Conservation (phyloP, 306 rosid species). For the Cucumis sativus region DNA sequence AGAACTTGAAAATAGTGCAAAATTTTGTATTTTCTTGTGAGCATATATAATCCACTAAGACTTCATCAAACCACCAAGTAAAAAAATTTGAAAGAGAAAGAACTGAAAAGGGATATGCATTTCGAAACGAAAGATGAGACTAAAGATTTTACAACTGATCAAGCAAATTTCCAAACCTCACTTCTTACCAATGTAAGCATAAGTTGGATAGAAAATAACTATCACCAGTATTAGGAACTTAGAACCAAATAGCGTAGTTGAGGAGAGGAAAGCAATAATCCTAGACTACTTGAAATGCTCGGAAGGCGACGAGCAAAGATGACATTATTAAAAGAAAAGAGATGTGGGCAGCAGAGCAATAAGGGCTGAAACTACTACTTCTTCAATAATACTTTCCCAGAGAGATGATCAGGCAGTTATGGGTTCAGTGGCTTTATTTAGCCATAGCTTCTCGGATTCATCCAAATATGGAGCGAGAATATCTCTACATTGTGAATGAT, state of each 20-base stretch:
- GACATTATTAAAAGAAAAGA: background rate
- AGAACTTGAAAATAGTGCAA: no score
- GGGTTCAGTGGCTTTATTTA: conserved; percentile 77
- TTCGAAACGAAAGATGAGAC: background rate
- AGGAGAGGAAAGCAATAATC: background rate
- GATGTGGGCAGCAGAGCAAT: background rate
- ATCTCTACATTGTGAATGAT: conserved; percentile 65
- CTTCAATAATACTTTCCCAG: background rate
- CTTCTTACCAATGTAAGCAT: background rate
- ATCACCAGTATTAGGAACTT: background rate
- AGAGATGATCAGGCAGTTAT: conserved; percentile 30
- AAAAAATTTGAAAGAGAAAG: background rate
- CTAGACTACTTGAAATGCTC: background rate
- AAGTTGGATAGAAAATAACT: background rate
- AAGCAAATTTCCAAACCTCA: background rate
- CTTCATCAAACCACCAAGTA: background rate
- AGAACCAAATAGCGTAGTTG: background rate
- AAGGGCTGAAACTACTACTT: background rate
- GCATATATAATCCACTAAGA: background rate
- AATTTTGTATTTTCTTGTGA: background rate
- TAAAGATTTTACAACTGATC: background rate
- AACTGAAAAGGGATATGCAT: background rate
- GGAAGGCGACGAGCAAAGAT: background rate
- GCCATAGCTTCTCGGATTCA: conserved; percentile 73
- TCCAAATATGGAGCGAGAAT: conserved; percentile 54